Evolutionary conservation across 2,329 filamentous ascomycete species (phyloP).

Genomic region (Eutypella sp.): DNA sequence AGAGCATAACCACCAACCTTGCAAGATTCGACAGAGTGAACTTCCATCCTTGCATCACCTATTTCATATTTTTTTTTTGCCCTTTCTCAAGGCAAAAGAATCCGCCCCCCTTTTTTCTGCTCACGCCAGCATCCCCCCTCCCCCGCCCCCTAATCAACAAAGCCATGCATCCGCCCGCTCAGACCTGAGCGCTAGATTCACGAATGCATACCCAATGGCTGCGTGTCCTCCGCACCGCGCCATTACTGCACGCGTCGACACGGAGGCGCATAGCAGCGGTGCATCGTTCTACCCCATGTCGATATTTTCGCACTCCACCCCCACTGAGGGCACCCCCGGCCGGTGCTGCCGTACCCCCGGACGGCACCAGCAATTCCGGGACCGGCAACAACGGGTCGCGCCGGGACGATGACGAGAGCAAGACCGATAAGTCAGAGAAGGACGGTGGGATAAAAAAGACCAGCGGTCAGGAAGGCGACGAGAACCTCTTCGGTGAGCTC

Average conservation of each 20-base stretch:
- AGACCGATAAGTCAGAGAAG: conserved; percentile 6
- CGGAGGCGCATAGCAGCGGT: background rate
- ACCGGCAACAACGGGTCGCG: conserved; percentile 12
- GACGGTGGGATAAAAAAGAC: background rate
- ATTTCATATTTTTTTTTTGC: too few relatives aligned
- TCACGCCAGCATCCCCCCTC: too few relatives aligned
- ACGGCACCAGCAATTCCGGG: conserved; percentile 2
- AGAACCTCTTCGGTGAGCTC: conserved; percentile 19
- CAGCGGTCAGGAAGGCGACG: conserved; percentile 9
- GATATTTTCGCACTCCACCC: conserved; percentile 19
- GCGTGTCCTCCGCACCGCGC: conserved; percentile 25
- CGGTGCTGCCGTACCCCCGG: conserved; percentile 9
- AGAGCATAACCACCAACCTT: too few relatives aligned
- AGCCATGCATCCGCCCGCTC: conserved; percentile 28
- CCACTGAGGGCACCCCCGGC: conserved; percentile 8
- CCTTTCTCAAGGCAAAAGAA: too few relatives aligned
- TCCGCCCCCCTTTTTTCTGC: too few relatives aligned
- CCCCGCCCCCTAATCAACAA: too few relatives aligned
- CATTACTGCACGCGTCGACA: conserved; percentile 16
- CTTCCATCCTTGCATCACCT: too few relatives aligned
- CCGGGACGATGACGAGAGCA: conserved; percentile 15
- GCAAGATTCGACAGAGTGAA: too few relatives aligned
- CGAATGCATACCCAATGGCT: conserved; percentile 28
- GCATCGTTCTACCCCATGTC: conserved; percentile 3
- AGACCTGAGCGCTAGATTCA: conserved; percentile 24